A percentile compares a stretch with the other conserved stretches of the same genome.
Evolutionary conservation across 2,329 filamentous ascomycete species (phyloP).

Genomic region (Colletotrichum kahawae): DNA sequence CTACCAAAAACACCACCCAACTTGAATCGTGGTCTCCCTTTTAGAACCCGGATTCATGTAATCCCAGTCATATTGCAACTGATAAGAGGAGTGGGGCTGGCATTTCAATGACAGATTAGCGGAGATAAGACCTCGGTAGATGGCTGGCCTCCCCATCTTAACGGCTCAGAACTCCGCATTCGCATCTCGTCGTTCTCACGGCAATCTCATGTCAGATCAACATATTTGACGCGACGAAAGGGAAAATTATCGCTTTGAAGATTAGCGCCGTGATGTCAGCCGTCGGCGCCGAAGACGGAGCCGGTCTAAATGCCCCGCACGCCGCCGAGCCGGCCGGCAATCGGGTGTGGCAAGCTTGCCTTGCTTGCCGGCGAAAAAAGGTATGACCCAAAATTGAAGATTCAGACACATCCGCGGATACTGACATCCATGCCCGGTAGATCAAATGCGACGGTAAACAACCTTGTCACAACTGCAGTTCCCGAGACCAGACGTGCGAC

Average conservation of each 20-base stretch:
- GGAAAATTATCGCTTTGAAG: neutral
- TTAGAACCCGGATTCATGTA: neutral
- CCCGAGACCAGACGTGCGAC: constrained; percentile 24
- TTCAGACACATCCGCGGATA: rapidly evolving
- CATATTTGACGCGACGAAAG: rapidly evolving
- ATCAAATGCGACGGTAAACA: constrained; percentile 30
- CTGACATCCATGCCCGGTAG: neutral
- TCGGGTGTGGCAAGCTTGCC: neutral
- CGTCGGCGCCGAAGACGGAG: neutral
- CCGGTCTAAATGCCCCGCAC: neutral
- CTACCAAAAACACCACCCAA: neutral
- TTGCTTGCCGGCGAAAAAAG: neutral
- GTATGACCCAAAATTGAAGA: neutral
- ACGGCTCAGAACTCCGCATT: neutral
- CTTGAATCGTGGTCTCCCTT: neutral
- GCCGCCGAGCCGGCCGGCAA: neutral
- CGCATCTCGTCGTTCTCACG: neutral
- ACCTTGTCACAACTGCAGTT: constrained; percentile 29
- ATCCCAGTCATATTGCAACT: neutral
- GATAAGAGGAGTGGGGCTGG: neutral
- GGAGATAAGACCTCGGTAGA: neutral
- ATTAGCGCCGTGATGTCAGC: neutral
- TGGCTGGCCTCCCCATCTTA: neutral
- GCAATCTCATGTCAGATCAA: neutral
- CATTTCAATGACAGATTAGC: neutral